Evolutionary conservation across 805 yeast genomes (phyloP).

Genomic region (Cyberlindnera euphorbiiphila): DNA sequence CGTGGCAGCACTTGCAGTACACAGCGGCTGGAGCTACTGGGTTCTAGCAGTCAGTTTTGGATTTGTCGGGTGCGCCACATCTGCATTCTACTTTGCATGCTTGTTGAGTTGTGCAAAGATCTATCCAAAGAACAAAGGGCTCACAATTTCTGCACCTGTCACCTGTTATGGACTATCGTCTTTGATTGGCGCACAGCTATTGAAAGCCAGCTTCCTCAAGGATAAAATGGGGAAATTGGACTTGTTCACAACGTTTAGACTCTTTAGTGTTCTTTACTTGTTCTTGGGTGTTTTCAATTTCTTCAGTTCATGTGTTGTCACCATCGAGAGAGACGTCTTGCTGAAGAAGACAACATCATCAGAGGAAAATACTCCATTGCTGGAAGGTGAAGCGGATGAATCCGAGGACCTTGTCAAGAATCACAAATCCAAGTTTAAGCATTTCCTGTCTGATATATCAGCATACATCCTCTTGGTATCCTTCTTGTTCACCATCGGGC

Average conservation of each 20-base stretch:
- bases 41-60: constrained; percentile 48
- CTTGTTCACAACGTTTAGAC: constrained; percentile 47
- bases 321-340: constrained; percentile 37
- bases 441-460: constrained; percentile 41
- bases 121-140: constrained; percentile 70
- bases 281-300: constrained; percentile 57
- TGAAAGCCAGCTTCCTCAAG: constrained; percentile 36
- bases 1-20: constrained; percentile 38
- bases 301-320: constrained; percentile 59
- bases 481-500: constrained; percentile 70
- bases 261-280: constrained; percentile 50
- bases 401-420: constrained; percentile 27
- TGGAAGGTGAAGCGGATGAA: constrained; percentile 26
- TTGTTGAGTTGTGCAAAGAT: constrained; percentile 79
- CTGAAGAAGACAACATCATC: constrained; percentile 22
- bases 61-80: constrained; percentile 67
- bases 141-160: constrained; percentile 86
- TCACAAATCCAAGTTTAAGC: constrained; percentile 19
- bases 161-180: constrained; percentile 84
- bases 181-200: constrained; percentile 63
- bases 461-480: constrained; percentile 63
- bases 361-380: constrained; percentile 34
- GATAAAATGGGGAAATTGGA: constrained; percentile 34
- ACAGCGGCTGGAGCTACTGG: constrained; percentile 28
- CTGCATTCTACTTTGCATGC: constrained; percentile 67